Conservation (phyloP, 1,139 yeast species). For the Arxiozyma heterogenica region DNA sequence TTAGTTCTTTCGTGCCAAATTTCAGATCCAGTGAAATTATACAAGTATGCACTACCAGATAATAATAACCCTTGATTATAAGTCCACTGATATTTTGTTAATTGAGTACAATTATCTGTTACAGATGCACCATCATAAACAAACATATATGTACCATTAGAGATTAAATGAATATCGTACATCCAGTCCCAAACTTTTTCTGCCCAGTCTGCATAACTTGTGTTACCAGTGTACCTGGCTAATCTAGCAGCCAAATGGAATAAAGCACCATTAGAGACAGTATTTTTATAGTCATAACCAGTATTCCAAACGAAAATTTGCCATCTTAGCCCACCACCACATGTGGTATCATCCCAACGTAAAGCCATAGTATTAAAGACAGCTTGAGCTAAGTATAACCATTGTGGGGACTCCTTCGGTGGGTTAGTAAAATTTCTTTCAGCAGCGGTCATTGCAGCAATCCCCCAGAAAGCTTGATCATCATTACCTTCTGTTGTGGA, state of each 20-base stretch:
- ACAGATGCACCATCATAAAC: slow-evolving; percentile 75
- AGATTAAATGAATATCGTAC: slow-evolving; percentile 48
- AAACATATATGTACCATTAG: slow-evolving; percentile 39
- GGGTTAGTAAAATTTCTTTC: slow-evolving; percentile 85
- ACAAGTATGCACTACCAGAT: slow-evolving; percentile 76
- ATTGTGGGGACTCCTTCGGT: slow-evolving; percentile 44
- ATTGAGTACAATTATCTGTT: slow-evolving; percentile 50
- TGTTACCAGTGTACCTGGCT: slow-evolving; percentile 71
- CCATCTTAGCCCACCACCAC: slow-evolving; percentile 93
- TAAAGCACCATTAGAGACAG: slow-evolving; percentile 83
- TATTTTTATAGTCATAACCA: slow-evolving; percentile 86
- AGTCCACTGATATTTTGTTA: slow-evolving; percentile 67
- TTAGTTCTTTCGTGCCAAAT: slow-evolving; percentile 59
- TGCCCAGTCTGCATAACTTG: slow-evolving; percentile 70
- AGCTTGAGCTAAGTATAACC: slow-evolving; percentile 73
- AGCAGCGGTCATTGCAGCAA: slow-evolving; percentile 84
- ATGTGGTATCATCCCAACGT: slow-evolving; percentile 69
- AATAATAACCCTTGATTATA: slow-evolving; percentile 78
- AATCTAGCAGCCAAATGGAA: slow-evolving; percentile 83
- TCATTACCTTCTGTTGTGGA: slow-evolving; percentile 96
- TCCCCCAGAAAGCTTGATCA: slow-evolving; percentile 96
- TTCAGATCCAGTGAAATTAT: slow-evolving; percentile 59
- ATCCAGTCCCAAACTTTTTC: slow-evolving; percentile 80
- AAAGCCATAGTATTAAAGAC: slow-evolving; percentile 82
- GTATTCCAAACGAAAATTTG: slow-evolving; percentile 92